Evolutionary conservation across 192 early-diverging fungal genomes (phyloP).

Genomic region (Podila clonocystis): DNA sequence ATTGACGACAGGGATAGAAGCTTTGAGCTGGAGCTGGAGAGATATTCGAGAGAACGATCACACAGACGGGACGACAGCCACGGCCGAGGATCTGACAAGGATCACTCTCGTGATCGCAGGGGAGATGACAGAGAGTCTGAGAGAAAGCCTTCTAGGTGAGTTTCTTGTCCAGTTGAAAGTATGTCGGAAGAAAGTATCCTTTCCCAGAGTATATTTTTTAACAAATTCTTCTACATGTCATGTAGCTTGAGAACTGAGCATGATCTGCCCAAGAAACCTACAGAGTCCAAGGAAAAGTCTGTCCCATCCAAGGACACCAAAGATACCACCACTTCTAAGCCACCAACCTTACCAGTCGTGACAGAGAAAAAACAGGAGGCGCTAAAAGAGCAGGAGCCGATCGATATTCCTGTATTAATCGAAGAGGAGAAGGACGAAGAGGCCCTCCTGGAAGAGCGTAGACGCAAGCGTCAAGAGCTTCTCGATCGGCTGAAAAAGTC

Average conservation of each 20-base stretch:
- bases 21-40: slow-evolving; percentile 46
- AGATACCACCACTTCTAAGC: neutral
- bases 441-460: slow-evolving; percentile 84
- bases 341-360: neutral
- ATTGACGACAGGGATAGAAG: slow-evolving; percentile 34
- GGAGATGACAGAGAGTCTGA: slow-evolving; percentile 6
- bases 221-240: too few species aligned
- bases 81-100: slow-evolving; percentile 13
- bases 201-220: too few species aligned
- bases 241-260: neutral
- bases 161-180: neutral
- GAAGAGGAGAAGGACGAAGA: slow-evolving; percentile 81
- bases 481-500: slow-evolving; percentile 73
- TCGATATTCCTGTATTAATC: slow-evolving; percentile 45
- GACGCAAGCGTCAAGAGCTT: slow-evolving; percentile 80
- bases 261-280: neutral
- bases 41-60: slow-evolving; percentile 34
- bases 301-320: neutral
- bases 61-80: slow-evolving; percentile 25
- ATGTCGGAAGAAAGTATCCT: too few species aligned
- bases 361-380: slow-evolving; percentile 20
- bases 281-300: neutral
- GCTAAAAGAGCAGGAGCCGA: slow-evolving; percentile 9
- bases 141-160: slow-evolving; percentile 20
- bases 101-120: slow-evolving; percentile 8